These are phyloP conservation scores for Lactarius sp. DNA, from an alignment of 768 basidiomycete genomes.

Conservation along the genomic window DNA sequence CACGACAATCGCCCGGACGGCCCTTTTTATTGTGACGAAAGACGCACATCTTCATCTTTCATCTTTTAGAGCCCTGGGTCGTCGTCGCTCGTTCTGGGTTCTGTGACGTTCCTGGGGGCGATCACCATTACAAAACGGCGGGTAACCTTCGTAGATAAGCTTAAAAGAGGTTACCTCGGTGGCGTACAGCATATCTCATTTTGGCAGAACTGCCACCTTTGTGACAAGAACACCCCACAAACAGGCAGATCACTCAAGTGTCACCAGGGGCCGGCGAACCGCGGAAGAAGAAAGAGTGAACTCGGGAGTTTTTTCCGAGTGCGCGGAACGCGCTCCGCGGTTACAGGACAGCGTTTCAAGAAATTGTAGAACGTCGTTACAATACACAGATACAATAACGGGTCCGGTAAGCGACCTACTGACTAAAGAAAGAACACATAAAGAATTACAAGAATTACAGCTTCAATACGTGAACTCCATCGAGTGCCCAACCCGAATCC, in stretches of 20 bases:
- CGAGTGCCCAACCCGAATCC: no score
- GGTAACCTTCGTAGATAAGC: no score
- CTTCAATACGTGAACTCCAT: no score
- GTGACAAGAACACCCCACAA: not conserved
- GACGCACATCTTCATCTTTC: no score
- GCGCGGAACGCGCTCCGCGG: not conserved
- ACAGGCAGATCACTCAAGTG: not conserved
- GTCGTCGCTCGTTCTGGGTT: not conserved
- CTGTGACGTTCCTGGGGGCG: conserved; percentile 2
- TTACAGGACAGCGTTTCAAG: not conserved
- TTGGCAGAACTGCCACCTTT: conserved; percentile 3
- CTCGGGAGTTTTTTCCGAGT: not conserved
- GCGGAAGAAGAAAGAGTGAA: not conserved
- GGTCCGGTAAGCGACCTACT: no score
- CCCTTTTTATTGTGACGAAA: not conserved
- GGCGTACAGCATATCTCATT: not conserved
- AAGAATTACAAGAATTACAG: no score
- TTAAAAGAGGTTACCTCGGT: no score
- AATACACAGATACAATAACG: no score
- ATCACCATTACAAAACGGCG: not conserved
- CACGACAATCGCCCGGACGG: no score
- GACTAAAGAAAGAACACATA: not conserved
- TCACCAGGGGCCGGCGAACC: not conserved
- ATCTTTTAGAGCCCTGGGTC: no score
- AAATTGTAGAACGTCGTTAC: no score